Evolutionary conservation across 148 eudicot species (phyloP).

Genomic region (Tetragonia tetragonoides): DNA sequence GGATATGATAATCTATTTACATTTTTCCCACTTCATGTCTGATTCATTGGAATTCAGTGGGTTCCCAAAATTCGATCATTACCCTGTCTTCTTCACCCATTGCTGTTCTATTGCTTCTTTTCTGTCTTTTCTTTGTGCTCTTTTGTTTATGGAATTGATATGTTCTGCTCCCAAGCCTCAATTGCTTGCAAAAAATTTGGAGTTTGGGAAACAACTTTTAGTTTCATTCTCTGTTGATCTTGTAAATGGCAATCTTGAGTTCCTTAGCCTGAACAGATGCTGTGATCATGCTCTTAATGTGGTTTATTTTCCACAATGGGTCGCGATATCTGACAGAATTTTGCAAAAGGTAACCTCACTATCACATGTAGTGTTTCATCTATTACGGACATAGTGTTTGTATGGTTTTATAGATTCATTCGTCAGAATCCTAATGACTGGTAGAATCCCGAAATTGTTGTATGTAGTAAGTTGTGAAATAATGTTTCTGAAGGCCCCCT

Average conservation of each 20-base stretch:
- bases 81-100: not conserved
- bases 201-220: not conserved
- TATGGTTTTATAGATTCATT: not conserved
- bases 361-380: not conserved
- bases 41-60: not conserved
- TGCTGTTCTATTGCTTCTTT: not conserved
- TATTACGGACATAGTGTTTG: not conserved
- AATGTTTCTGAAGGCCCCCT: not conserved
- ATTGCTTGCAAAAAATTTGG: not conserved
- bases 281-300: constrained; percentile 34
- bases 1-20: not conserved
- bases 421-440: not conserved
- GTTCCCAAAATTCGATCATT: not conserved
- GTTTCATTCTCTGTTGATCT: not conserved
- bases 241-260: constrained; percentile 12
- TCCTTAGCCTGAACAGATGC: constrained; percentile 42
- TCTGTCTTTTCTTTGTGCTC: not conserved
- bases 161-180: not conserved
- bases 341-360: constrained; percentile 30
- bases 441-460: not conserved
- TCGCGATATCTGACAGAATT: constrained; percentile 30
- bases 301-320: constrained; percentile 39
- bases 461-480: not conserved
- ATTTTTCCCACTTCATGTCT: not conserved
- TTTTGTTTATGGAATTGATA: not conserved